These are phyloP conservation scores for Pythium guiyangense DNA, from an alignment of 352 stramenopile genomes.

Conservation along the genomic window DNA sequence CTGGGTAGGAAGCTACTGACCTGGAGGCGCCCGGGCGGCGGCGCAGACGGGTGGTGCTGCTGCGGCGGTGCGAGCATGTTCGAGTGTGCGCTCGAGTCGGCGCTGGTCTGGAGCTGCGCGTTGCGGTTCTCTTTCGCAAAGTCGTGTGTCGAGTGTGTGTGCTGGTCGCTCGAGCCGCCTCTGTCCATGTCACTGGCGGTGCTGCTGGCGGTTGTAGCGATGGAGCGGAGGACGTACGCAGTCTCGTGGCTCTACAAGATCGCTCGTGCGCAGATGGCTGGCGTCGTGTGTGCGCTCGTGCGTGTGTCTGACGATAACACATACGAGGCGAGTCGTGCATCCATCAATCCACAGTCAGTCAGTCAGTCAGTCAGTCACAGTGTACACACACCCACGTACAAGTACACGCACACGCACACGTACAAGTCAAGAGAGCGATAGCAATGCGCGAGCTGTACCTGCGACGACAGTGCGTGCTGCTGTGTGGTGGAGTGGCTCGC, in stretches of 20 bases:
- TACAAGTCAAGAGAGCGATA: no score
- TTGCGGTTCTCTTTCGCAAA: constrained; percentile 25
- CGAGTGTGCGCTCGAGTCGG: constrained; percentile 4
- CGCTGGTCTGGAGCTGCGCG: constrained; percentile 7
- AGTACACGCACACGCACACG: no score
- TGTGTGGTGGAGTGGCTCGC: no score
- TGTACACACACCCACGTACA: no score
- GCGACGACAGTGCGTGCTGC: no score
- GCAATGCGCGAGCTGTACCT: no score
- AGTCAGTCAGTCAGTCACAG: no score
- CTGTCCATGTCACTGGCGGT: constrained; percentile 17
- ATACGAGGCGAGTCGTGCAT: neutral
- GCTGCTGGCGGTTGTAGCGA: neutral
- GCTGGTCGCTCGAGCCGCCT: neutral
- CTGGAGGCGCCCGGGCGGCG: constrained; percentile 7
- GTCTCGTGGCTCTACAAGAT: constrained; percentile 1
- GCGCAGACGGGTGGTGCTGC: constrained; percentile 3
- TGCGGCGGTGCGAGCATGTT: constrained; percentile 12
- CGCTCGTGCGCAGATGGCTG: neutral
- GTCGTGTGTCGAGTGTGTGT: neutral
- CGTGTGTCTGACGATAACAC: neutral
- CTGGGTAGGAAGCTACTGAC: constrained; percentile 9
- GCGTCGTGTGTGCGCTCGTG: no score
- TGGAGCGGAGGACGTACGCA: neutral
- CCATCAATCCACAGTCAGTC: no score